Conservation (phyloP, 306 rosid genomes). For the Ormosia semicastrata region DNA sequence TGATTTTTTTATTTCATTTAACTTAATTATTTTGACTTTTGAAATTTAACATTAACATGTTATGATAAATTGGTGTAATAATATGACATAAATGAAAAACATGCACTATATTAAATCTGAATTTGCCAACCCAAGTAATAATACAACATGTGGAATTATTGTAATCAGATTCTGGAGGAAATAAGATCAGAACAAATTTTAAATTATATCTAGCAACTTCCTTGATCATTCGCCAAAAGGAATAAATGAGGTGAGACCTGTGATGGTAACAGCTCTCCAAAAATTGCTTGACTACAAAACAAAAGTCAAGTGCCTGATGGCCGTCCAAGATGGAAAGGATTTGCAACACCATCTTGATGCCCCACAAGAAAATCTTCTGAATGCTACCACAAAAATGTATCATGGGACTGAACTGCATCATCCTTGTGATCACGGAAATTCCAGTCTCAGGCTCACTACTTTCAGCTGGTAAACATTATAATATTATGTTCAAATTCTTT, state of each 20-base stretch:
- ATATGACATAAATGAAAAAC: no score
- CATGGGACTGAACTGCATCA: constrained; percentile 14
- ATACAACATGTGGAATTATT: constrained; percentile 16
- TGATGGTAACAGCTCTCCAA: constrained; percentile 26
- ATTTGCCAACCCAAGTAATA: constrained; percentile 21
- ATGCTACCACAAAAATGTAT: constrained; percentile 36
- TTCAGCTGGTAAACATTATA: constrained; percentile 5
- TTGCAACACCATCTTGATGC: constrained; percentile 32
- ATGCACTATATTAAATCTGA: constrained; percentile 14
- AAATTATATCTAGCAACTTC: constrained; percentile 35
- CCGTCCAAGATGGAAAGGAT: constrained; percentile 14
- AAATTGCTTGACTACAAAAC: constrained; percentile 36
- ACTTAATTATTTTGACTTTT: no score
- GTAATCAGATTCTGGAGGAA: background rate
- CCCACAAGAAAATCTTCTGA: constrained; percentile 27
- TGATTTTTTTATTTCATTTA: no score
- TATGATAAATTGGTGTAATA: no score
- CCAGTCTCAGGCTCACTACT: constrained; percentile 12
- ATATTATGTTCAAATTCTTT: constrained; percentile 51
- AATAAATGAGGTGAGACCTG: constrained; percentile 17
- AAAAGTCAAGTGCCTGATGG: background rate
- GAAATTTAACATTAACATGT: no score
- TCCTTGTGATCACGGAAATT: constrained; percentile 1
- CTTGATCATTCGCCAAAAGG: constrained; percentile 19
- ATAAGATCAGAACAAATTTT: constrained; percentile 25